Conservation (phyloP, 2,329 filamentous ascomycete species). For the Meredithiella fracta region DNA sequence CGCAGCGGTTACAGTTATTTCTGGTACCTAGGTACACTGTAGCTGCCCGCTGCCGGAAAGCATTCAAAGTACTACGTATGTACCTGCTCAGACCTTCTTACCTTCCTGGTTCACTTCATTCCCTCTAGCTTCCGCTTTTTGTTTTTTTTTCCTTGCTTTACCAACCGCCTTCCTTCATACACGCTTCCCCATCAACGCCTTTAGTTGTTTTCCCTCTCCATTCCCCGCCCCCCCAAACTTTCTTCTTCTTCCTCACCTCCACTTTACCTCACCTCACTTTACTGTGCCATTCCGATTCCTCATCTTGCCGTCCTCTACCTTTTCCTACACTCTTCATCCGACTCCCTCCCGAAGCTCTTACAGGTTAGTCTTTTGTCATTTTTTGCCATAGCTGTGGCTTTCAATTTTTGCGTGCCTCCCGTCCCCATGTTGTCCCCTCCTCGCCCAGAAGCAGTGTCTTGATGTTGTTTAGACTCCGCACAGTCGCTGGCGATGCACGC, state of each 20-base stretch:
- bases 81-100: constrained; percentile 15
- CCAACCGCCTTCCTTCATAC: constrained; percentile 17
- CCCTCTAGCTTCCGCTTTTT: constrained; percentile 16
- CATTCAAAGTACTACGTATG: not conserved
- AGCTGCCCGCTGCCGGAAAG: not conserved
- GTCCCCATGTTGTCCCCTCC: too few species aligned
- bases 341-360: constrained; percentile 12
- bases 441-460: too few species aligned
- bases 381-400: not conserved
- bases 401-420: too few species aligned
- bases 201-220: constrained; percentile 16
- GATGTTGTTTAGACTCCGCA: too few species aligned
- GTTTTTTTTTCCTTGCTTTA: constrained; percentile 17
- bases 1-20: too few species aligned
- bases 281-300: too few species aligned
- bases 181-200: constrained; percentile 18
- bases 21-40: too few species aligned
- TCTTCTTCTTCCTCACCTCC: constrained; percentile 16
- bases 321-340: too few species aligned
- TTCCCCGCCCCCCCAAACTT: constrained; percentile 17
- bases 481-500: too few species aligned
- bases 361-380: constrained; percentile 16
- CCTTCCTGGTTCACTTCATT: constrained; percentile 15
- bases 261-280: constrained; percentile 14
- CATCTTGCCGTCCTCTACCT: too few species aligned